phyloP scores from a whole-genome alignment of 2,329 filamentous ascomycete genomes.

The Penicillium sp. region DNA sequence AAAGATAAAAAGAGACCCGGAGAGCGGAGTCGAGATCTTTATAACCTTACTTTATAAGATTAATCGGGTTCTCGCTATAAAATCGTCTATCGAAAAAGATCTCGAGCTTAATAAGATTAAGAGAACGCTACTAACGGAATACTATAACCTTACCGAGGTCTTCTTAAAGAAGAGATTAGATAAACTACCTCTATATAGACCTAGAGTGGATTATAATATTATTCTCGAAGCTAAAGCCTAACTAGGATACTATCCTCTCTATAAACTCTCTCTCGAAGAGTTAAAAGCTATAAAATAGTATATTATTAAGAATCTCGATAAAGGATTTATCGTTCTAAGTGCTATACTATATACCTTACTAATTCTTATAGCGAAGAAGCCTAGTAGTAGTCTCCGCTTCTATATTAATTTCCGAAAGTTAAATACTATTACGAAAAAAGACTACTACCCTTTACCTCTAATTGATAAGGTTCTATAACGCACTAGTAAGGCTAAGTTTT shows the following conservation, averaged over 20 bases:
- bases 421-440: background rate
- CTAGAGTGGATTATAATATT: background rate
- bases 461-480: background rate
- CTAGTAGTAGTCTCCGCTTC: rapidly evolving
- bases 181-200: background rate
- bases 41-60: too few species aligned
- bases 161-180: background rate
- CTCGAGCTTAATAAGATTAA: rapidly evolving
- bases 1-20: too few species aligned
- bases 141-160: background rate
- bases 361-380: background rate
- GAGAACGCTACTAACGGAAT: background rate
- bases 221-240: background rate
- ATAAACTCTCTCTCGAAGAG: rapidly evolving
- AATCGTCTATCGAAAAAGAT: rapidly evolving
- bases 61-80: rapidly evolving
- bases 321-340: background rate
- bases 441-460: background rate
- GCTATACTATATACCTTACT: rapidly evolving
- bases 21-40: too few species aligned
- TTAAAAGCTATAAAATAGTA: background rate
- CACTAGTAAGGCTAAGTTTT: background rate
- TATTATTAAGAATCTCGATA: background rate
- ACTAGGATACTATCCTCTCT: background rate
- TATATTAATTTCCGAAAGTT: background rate